A percentile compares a stretch with the other conserved stretches of the same genome.
phyloP scores from a whole-genome alignment of 805 yeast genomes.

The Yarrowia phangngaensis region DNA sequence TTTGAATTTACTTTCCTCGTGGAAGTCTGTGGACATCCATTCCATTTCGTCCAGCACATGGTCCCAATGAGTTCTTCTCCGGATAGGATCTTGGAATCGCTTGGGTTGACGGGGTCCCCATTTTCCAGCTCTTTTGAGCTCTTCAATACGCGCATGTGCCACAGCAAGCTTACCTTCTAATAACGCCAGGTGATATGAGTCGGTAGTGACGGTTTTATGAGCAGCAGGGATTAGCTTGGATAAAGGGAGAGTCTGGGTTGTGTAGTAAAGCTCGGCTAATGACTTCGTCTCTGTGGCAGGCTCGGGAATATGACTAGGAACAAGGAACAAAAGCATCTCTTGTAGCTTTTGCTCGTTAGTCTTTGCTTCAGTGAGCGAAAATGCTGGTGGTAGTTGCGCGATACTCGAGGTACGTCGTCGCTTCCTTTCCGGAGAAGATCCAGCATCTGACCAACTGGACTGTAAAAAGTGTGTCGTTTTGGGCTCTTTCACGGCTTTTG shows the following conservation, averaged over 20 bases:
- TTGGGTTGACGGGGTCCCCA: slow-evolving; percentile 91
- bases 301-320: slow-evolving; percentile 40
- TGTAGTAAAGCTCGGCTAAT: slow-evolving; percentile 77
- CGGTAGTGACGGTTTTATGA: slow-evolving; percentile 81
- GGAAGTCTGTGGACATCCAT: slow-evolving; percentile 79
- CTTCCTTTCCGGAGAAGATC: slow-evolving; percentile 3
- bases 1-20: slow-evolving; percentile 65
- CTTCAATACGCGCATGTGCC: slow-evolving; percentile 85
- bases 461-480: not conserved
- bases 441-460: not conserved
- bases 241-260: slow-evolving; percentile 83
- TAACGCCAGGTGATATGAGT: slow-evolving; percentile 75
- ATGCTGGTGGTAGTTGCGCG: slow-evolving; percentile 14
- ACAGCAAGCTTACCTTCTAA: slow-evolving; percentile 90
- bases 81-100: slow-evolving; percentile 62
- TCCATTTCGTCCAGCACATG: slow-evolving; percentile 67
- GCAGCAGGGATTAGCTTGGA: slow-evolving; percentile 77
- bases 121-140: slow-evolving; percentile 74
- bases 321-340: slow-evolving; percentile 35
- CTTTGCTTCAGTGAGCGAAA: slow-evolving; percentile 6
- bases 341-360: slow-evolving; percentile 28
- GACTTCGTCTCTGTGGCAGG: slow-evolving; percentile 43
- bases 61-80: slow-evolving; percentile 63
- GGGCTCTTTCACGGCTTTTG: slow-evolving; percentile 5
- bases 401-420: slow-evolving; percentile 14